Evolutionary conservation across 495 filamentous ascomycete genomes (phyloP).

Genomic region (Amniculicola lignicola): DNA sequence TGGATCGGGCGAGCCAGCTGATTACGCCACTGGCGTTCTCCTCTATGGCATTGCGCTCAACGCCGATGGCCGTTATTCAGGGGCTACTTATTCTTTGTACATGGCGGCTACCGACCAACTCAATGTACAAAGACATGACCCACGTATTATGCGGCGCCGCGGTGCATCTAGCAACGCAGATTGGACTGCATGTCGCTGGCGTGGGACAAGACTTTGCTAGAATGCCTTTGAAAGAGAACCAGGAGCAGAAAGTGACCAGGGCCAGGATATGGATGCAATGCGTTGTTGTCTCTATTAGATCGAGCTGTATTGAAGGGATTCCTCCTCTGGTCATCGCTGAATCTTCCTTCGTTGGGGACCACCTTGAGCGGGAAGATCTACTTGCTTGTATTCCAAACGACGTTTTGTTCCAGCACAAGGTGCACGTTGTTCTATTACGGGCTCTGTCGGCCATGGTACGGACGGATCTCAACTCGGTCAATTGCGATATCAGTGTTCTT

Average conservation of each 20-base stretch:
- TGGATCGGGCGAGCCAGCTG: slow-evolving; percentile 42
- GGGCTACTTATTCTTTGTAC: slow-evolving; percentile 48
- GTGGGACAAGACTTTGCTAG: slow-evolving; percentile 28
- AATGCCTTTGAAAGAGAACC: slow-evolving; percentile 17
- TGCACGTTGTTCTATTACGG: slow-evolving; percentile 17
- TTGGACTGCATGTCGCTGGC: slow-evolving; percentile 28
- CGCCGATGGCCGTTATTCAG: slow-evolving; percentile 50
- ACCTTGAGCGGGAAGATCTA: slow-evolving; percentile 15
- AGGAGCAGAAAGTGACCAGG: slow-evolving; percentile 18
- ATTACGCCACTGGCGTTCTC: slow-evolving; percentile 49
- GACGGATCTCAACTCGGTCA: slow-evolving; percentile 13
- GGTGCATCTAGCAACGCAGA: slow-evolving; percentile 24
- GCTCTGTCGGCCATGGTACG: slow-evolving; percentile 16
- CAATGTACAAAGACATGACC: slow-evolving; percentile 42
- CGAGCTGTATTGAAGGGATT: slow-evolving; percentile 22
- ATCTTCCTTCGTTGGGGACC: slow-evolving; percentile 12
- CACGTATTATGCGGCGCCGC: slow-evolving; percentile 27
- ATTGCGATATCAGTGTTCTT: slow-evolving; percentile 15
- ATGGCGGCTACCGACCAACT: slow-evolving; percentile 52
- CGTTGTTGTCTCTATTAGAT: slow-evolving; percentile 23
- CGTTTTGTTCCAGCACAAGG: slow-evolving; percentile 18
- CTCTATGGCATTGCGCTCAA: slow-evolving; percentile 41
- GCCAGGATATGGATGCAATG: slow-evolving; percentile 29
- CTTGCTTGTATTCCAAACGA: not conserved
- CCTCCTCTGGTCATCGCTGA: slow-evolving; percentile 27